A percentile compares a stretch with the other conserved stretches of the same genome.
phyloP scores from a whole-genome alignment of 352 stramenopile genomes.

The Phytopythium oedochilum region DNA sequence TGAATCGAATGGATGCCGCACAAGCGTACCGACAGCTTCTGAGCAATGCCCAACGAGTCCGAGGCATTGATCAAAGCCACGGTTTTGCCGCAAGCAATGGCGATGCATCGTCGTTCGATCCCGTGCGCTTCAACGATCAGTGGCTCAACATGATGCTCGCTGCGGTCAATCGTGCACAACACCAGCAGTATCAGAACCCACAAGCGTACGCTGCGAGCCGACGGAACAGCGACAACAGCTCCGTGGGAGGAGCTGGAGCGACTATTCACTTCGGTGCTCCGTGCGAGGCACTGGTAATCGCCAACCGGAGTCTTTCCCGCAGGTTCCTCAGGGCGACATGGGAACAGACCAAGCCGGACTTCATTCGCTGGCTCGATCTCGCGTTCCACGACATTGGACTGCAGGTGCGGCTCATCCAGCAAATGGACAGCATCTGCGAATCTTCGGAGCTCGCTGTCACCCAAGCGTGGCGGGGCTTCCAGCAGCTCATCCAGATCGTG shows the following conservation, averaged over 20 bases:
- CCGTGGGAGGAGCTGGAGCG: background rate
- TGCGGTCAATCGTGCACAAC: slow-evolving; percentile 31
- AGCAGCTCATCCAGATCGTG: slow-evolving; percentile 39
- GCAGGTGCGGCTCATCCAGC: slow-evolving; percentile 39
- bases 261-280: slow-evolving; percentile 27
- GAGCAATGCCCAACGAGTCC: background rate
- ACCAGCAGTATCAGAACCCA: slow-evolving; percentile 20
- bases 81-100: background rate
- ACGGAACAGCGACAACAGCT: background rate
- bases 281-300: slow-evolving; percentile 20
- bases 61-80: background rate
- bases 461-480: slow-evolving; percentile 24
- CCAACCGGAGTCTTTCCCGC: slow-evolving; percentile 23
- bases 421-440: slow-evolving; percentile 28
- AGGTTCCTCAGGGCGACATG: slow-evolving; percentile 34
- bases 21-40: slow-evolving; percentile 32
- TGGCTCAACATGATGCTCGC: slow-evolving; percentile 27
- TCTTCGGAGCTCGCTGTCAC: slow-evolving; percentile 4
- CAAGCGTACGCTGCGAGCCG: background rate
- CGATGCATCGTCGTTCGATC: slow-evolving; percentile 6
- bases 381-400: slow-evolving; percentile 37
- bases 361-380: slow-evolving; percentile 29
- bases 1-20: slow-evolving; percentile 22
- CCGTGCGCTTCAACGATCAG: slow-evolving; percentile 17
- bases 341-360: slow-evolving; percentile 37